These are phyloP conservation scores for Xylariaceae sp. DNA, from an alignment of 2,329 filamentous ascomycete species.

Conservation along the genomic window DNA sequence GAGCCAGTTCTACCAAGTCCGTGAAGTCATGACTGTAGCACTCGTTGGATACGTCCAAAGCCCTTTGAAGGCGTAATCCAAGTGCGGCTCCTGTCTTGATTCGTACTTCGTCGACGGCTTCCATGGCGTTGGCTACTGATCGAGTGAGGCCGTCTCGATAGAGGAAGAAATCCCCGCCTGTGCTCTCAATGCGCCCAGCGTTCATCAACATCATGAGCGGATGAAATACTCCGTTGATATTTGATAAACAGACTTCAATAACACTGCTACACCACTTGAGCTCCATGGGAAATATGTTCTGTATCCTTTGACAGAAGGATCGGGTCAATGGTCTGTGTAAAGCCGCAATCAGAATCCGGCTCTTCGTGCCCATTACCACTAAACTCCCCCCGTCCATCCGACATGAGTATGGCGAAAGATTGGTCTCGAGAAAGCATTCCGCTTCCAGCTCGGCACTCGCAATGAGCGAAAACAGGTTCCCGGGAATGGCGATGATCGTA, in stretches of 20 bases:
- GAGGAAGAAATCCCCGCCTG: conserved; percentile 16
- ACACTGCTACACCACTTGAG: conserved; percentile 16
- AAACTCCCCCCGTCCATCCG: conserved; percentile 9
- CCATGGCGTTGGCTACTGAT: conserved; percentile 14
- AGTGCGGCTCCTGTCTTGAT: conserved; percentile 5
- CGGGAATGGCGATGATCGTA: conserved; percentile 10
- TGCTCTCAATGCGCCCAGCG: conserved; percentile 15
- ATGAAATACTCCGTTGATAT: conserved; percentile 17
- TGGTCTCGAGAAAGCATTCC: conserved; percentile 14
- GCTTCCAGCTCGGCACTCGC: conserved; percentile 9
- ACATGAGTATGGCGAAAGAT: conserved; percentile 11
- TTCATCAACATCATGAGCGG: conserved; percentile 16
- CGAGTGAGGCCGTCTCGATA: conserved; percentile 16
- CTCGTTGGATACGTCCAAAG: conserved; percentile 12
- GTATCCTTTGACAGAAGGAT: conserved; percentile 5
- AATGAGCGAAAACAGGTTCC: conserved; percentile 16
- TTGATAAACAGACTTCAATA: conserved; percentile 13
- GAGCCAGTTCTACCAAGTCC: conserved; percentile 7
- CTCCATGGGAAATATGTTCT: conserved; percentile 5
- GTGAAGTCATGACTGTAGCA: conserved; percentile 4
- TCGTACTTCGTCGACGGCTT: conserved; percentile 12
- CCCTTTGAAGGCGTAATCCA: conserved; percentile 8
- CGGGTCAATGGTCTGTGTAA: conserved; percentile 7
- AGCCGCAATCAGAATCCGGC: conserved; percentile 11
- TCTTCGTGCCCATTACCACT: conserved; percentile 13